These are phyloP conservation scores for Euphorbia pulcherrima DNA, from an alignment of 345 rosid species.

Conservation along the genomic window DNA sequence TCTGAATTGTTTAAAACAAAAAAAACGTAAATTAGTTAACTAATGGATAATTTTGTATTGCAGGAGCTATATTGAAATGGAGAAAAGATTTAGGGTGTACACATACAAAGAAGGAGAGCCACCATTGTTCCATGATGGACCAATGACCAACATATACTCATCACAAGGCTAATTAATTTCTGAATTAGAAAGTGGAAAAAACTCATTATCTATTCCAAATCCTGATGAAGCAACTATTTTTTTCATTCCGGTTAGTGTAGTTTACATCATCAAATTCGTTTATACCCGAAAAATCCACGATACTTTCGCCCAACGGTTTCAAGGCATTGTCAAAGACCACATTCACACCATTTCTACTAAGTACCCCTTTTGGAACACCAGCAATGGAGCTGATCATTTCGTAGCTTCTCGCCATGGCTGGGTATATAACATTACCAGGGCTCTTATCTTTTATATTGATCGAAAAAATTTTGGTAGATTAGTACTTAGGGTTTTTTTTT, in stretches of 20 bases:
- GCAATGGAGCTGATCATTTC: constrained; percentile 60
- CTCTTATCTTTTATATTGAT: no score
- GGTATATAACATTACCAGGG: no score
- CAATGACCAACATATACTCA: constrained; percentile 41
- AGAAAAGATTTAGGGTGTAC: constrained; percentile 55
- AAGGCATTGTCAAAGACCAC: constrained; percentile 40
- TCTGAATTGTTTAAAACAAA: no score
- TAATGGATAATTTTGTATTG: no score
- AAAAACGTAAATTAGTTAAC: no score
- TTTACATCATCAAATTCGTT: constrained; percentile 33
- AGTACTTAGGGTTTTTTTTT: no score
- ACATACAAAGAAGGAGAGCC: constrained; percentile 53
- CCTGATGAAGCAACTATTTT: constrained; percentile 53
- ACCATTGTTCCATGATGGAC: constrained; percentile 50
- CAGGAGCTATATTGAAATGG: constrained; percentile 60
- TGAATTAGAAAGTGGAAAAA: constrained; percentile 37
- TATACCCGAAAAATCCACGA: constrained; percentile 33
- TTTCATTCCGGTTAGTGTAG: constrained; percentile 49
- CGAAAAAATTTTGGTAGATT: no score
- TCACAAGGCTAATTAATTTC: constrained; percentile 57
- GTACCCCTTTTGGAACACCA: constrained; percentile 57
- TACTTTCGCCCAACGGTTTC: constrained; percentile 32
- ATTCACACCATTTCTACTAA: constrained; percentile 30
- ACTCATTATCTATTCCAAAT: constrained; percentile 35
- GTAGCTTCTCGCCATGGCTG: constrained; percentile 62